Evolutionary conservation across 1,284 basidiomycete species (phyloP), one percentile per base, ranked within the genome.

Genomic region (Fomitopsis pinicola): DNA sequence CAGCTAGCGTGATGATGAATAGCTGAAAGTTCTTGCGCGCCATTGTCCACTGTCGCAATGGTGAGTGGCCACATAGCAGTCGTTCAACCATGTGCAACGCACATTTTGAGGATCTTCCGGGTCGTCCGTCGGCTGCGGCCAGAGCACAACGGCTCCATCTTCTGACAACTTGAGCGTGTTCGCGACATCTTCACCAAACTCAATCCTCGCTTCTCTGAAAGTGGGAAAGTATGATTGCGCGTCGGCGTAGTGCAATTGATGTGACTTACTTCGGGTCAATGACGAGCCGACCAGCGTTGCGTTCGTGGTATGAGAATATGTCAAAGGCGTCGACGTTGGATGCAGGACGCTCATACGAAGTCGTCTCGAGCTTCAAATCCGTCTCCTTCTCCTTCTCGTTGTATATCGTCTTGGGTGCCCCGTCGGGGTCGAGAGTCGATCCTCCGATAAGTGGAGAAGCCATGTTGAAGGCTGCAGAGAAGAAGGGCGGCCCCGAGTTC

Each of bases 21-120:
- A 89, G 73, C 59, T 85, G 83, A 3, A 86, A 59, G 45, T 78
- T 77, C 73, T 88, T 89, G 55, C 75, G 75, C 36, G 68, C 63
- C 59, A 76, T 68, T 33, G 73, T 72, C 80, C 81, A 82, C 81
- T 82, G 59, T 3, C 55, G 33, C 36, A n/a, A 10, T n/a, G 3
- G 50, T 8, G 44, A 45, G 9, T 22, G 48, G 19, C 17, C 5
- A 3, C 9, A 40, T 50, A 28, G 10, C 40, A 26, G 40, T 9
- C 3, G 3, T 12, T n/a, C 12, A 15, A 44, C 3, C 15, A 30
- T 1, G 57, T 6, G 12, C 26, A 5, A 42, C 76, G 73, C 75
- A 86, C 87, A 66, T 88, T 89, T 72, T 88, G 86, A 4, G 87
- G 87, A 67, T 89, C 87, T 9, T 81, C 72, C 0, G 81, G 81